Evolutionary conservation across 2,329 filamentous ascomycete species (phyloP).

Genomic region (Pseudocercospora crystallina): DNA sequence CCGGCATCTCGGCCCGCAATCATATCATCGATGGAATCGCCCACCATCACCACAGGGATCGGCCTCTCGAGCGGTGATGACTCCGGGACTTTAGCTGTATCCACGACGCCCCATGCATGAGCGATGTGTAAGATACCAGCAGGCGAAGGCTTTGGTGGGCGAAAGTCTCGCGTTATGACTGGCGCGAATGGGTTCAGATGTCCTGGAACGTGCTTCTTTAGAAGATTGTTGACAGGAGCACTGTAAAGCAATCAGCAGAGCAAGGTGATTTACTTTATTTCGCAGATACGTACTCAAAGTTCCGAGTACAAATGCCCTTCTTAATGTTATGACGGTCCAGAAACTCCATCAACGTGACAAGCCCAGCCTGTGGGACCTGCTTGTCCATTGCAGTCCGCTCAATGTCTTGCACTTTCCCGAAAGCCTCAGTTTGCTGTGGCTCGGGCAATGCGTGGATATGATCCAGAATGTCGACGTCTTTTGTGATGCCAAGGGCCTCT

Average conservation of each 20-base stretch:
- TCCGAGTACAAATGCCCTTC: conserved; percentile 90
- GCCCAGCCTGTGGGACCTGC: conserved; percentile 80
- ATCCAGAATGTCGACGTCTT: conserved; percentile 78
- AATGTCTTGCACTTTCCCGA: conserved; percentile 72
- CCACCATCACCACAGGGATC: conserved; percentile 52
- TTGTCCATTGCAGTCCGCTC: conserved; percentile 77
- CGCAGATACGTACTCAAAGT: conserved; percentile 66
- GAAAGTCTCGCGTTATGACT: conserved; percentile 80
- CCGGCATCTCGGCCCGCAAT: conserved; percentile 79
- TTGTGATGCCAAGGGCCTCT: conserved; percentile 68
- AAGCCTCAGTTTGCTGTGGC: conserved; percentile 56
- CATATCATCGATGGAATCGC: conserved; percentile 84
- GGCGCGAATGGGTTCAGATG: conserved; percentile 64
- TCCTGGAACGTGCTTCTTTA: conserved; percentile 69
- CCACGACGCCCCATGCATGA: conserved; percentile 64
- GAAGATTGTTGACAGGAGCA: conserved; percentile 69
- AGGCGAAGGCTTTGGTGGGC: conserved; percentile 81
- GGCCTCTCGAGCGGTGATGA: conserved; percentile 12
- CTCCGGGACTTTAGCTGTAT: conserved; percentile 30
- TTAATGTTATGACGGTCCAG: conserved; percentile 65
- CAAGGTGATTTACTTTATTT: no score
- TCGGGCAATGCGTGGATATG: conserved; percentile 76
- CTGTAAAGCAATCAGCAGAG: conserved; percentile 25
- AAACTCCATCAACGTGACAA: conserved; percentile 76
- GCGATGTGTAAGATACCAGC: conserved; percentile 88